Evolutionary conservation across 106 monocot genomes (phyloP), one percentile per base, ranked within the genome.

Genomic region (Acorus gramineus): DNA sequence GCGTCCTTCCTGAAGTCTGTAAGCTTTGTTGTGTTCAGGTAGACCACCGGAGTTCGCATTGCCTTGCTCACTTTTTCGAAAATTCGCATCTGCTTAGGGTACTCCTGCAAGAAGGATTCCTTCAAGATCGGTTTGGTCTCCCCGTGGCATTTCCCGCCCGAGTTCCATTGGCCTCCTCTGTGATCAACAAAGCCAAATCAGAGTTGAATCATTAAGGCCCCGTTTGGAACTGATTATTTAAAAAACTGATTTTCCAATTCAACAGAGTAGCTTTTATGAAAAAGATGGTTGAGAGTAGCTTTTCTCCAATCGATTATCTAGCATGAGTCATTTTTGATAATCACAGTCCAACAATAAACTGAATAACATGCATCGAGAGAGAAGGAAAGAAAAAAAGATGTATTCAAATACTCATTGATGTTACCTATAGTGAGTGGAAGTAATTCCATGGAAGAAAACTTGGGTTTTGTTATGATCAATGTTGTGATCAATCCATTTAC

Each of bases 91-190:
- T 96, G 87, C n/a, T 59, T 52, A 6, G 95, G 95, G 74, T 96
- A 91, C 50, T 87, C 69, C 5, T 50, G 44, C 42, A 87, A 74
- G 59, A 66, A 86, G 7, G 69, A 70, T 44, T 82, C 78, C 52
- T 87, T 83, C 55, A 67, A 77, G 60, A 96, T 91, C 11, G 95
- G 95, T 45, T 96, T 83, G 0, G 76, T 85, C 75, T 96, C 90
- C 61, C 73, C 85, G 61, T 96, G 78, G 71, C 90, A 95, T 55
- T 78, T 79, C 8, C 95, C 95, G 12, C 95, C 95, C 6, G 90
- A 90, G 65, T 95, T 90, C 95, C 95, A 95, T 46, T 78, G 84
- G 3, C 90, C 89, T 55, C 93, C 93, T 52, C 86, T 90, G 76
- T 53, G 61, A 42, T 56, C 7, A 57, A 0, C 28, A 1, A 28